Evolutionary conservation across 495 filamentous ascomycete species (phyloP), one percentile per base, ranked within the genome.

Genomic region (Podospora anserina): DNA sequence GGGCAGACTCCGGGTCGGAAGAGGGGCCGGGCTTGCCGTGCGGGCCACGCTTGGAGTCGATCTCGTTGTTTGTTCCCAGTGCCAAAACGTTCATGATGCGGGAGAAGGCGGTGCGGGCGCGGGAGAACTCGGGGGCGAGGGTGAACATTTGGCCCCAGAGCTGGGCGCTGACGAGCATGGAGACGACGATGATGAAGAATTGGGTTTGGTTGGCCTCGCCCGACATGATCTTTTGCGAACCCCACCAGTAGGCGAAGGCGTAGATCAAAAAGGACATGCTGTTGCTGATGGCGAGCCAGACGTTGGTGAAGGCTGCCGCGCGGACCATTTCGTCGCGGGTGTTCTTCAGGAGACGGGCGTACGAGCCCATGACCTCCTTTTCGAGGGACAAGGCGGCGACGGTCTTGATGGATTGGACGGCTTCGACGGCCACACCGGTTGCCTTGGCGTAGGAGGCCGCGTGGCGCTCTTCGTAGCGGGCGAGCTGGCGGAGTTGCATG

Each of bases 361-460:
- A 98, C 27, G 86, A 79, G 15, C 78, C 65, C 76, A 89, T 86
- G 5, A 97, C 92, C 73, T 96, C 91, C 0, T 79, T 73, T 57
- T 80, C 77, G 19, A 75, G 74, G 3, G 69, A 70, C 56, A 97
- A 82, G n/a, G 89, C 89, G 15, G 93, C 92, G 9, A 97, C 90
- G 27, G 93, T 96, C 49, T 92, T 89, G 77, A 96, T 96, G 39
- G 92, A 89, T 23, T 87, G 87, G 20, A 91, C 90, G 28, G 92
- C 93, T 76, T 97, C 93, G 72, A 91, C 93, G 27, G 92, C 93
- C 73, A 90, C 94, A 69, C 86, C 86, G 27, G 91, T 91, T 55
- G 89, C 91, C 18, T 79, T 78, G 70, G 90, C 85, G 69, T 92
- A 94, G 0, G 89, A 88, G 16, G 79, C 77, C 79, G 93, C 94